These are phyloP conservation scores for Penicillium canariense DNA, from an alignment of 495 filamentous ascomycete genomes.

Conservation along the genomic window DNA sequence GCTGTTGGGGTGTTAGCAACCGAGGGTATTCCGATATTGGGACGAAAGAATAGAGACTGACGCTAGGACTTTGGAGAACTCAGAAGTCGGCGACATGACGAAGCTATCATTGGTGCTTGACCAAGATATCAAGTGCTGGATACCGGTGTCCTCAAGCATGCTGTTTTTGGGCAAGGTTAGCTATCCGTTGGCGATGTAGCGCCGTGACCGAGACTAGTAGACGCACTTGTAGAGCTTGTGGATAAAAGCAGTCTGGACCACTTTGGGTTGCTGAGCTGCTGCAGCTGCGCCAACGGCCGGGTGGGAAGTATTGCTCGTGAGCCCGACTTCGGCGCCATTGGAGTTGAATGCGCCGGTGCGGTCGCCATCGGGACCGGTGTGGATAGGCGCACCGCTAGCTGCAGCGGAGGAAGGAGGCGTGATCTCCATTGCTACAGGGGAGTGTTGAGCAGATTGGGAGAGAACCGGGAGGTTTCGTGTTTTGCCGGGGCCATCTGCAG, in stretches of 20 bases:
- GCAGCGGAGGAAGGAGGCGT: constrained; percentile 45
- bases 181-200: not conserved
- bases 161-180: constrained; percentile 41
- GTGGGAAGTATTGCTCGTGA: constrained; percentile 42
- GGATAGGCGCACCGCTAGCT: constrained; percentile 35
- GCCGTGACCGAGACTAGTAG: not conserved
- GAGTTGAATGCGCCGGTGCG: constrained; percentile 36
- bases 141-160: constrained; percentile 92
- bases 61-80: constrained; percentile 98
- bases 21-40: not conserved
- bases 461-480: constrained; percentile 49
- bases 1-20: constrained; percentile 40
- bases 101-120: constrained; percentile 92
- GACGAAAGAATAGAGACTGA: constrained; percentile 46
- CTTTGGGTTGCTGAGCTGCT: constrained; percentile 92
- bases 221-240: constrained; percentile 98
- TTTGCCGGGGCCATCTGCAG: constrained; percentile 37
- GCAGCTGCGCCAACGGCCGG: constrained; percentile 63
- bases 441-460: constrained; percentile 37
- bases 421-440: constrained; percentile 49
- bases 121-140: constrained; percentile 96
- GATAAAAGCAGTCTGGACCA: constrained; percentile 98
- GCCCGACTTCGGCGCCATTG: constrained; percentile 44
- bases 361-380: constrained; percentile 50
- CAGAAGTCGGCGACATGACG: constrained; percentile 94